phyloP scores from a whole-genome alignment of 257 asterid genomes.

The Penstemon barbatus region DNA sequence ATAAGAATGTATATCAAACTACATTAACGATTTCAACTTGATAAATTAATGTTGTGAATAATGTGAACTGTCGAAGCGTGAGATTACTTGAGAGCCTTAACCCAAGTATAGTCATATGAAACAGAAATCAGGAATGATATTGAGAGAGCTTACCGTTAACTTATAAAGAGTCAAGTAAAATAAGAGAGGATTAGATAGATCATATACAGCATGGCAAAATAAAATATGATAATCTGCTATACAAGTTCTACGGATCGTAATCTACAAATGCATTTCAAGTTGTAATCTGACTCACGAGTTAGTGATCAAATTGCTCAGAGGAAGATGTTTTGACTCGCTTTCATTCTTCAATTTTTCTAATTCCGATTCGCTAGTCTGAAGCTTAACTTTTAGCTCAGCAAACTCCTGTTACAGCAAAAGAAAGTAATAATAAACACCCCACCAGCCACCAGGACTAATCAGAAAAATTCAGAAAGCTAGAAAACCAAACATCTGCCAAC shows the following conservation, averaged over 20 bases:
- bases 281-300: conserved; percentile 50
- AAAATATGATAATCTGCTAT: neutral
- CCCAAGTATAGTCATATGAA: neutral
- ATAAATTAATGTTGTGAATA: neutral
- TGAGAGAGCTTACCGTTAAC: no score
- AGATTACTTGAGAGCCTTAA: neutral
- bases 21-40: neutral
- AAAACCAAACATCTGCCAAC: conserved; percentile 5
- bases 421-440: neutral
- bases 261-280: conserved; percentile 16
- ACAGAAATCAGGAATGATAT: no score
- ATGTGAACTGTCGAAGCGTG: neutral
- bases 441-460: neutral
- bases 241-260: neutral
- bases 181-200: no score
- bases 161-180: no score
- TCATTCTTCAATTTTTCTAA: conserved; percentile 58
- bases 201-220: no score
- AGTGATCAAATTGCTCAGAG: conserved; percentile 54
- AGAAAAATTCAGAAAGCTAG: neutral
- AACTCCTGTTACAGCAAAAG: conserved; percentile 51
- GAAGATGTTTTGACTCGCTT: conserved; percentile 48
- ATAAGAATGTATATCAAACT: conserved; percentile 3
- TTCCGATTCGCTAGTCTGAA: conserved; percentile 49
- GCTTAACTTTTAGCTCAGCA: conserved; percentile 59